Evolutionary conservation across 768 basidiomycete species (phyloP).

Genomic region (Leucogyrophana mollusca): DNA sequence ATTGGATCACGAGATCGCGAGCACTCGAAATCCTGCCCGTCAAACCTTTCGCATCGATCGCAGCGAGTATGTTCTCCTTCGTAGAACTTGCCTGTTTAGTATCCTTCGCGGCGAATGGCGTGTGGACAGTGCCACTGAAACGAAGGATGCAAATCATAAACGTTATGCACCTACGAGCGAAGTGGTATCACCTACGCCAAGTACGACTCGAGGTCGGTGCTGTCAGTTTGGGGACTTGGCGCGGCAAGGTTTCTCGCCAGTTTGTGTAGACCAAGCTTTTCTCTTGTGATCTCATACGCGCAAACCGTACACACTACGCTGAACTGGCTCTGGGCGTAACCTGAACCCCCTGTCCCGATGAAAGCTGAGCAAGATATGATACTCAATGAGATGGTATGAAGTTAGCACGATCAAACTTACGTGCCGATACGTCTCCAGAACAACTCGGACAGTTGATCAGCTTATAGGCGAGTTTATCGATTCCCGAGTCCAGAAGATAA

Average conservation of each 20-base stretch:
- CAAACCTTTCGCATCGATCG: neutral
- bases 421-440: constrained; percentile 2
- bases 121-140: constrained; percentile 32
- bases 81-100: constrained; percentile 17
- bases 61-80: constrained; percentile 14
- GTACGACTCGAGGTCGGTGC: constrained; percentile 9
- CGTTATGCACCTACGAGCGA: neutral
- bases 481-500: constrained; percentile 25
- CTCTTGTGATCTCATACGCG: constrained; percentile 32
- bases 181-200: constrained; percentile 29
- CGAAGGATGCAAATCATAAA: neutral
- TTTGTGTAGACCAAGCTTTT: constrained; percentile 36
- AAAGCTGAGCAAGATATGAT: constrained; percentile 33
- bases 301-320: constrained; percentile 32
- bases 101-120: constrained; percentile 15
- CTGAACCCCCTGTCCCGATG: constrained; percentile 34
- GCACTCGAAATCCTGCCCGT: constrained; percentile 6
- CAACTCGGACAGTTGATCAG: constrained; percentile 31
- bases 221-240: no score
- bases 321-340: constrained; percentile 48
- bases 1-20: constrained; percentile 5
- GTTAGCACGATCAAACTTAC: constrained; percentile 4
- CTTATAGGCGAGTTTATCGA: constrained; percentile 14
- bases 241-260: constrained; percentile 34
- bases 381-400: neutral